phyloP scores from a whole-genome alignment of 345 rosid genomes.

The Aethionema arabicum region DNA sequence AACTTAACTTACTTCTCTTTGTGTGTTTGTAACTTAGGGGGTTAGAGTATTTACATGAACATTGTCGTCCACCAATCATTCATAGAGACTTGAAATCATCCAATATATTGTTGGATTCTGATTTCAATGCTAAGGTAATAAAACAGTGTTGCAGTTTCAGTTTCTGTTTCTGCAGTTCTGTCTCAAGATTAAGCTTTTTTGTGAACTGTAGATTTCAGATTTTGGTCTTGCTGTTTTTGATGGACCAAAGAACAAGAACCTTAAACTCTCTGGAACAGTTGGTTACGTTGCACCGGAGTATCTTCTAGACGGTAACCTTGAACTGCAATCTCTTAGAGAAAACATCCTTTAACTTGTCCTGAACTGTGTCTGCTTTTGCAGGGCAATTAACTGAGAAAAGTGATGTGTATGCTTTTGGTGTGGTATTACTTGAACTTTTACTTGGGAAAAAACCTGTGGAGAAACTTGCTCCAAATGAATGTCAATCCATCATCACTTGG shows the following conservation, averaged over 20 bases:
- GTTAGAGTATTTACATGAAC: conserved; percentile 91
- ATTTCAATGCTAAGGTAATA: conserved; percentile 90
- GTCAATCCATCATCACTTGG: conserved; percentile 96
- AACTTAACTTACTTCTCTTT: neutral
- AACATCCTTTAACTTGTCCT: neutral
- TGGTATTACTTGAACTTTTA: conserved; percentile 91
- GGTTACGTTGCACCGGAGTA: conserved; percentile 99
- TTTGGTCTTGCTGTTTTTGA: conserved; percentile 90
- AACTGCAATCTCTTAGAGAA: neutral
- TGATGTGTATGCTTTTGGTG: conserved; percentile 94
- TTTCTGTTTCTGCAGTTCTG: neutral
- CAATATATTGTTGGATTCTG: conserved; percentile 81
- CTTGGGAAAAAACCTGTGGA: conserved; percentile 85
- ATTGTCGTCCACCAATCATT: conserved; percentile 82
- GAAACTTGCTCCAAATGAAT: conserved; percentile 78
- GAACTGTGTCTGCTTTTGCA: conserved; percentile 21
- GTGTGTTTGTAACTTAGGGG: conserved; percentile 60
- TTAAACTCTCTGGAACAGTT: conserved; percentile 90
- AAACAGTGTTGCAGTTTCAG: neutral
- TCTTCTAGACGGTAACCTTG: conserved; percentile 66
- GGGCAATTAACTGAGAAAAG: conserved; percentile 94
- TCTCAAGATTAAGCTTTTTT: conserved; percentile 7
- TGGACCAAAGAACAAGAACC: conserved; percentile 62
- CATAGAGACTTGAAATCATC: conserved; percentile 99
- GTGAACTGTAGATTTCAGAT: conserved; percentile 74